A percentile compares a stretch with the other conserved stretches of the same genome.
These are phyloP conservation scores for Phaeosphaeriaceae sp. DNA, from an alignment of 2,329 filamentous ascomycete genomes.

Conservation along the genomic window DNA sequence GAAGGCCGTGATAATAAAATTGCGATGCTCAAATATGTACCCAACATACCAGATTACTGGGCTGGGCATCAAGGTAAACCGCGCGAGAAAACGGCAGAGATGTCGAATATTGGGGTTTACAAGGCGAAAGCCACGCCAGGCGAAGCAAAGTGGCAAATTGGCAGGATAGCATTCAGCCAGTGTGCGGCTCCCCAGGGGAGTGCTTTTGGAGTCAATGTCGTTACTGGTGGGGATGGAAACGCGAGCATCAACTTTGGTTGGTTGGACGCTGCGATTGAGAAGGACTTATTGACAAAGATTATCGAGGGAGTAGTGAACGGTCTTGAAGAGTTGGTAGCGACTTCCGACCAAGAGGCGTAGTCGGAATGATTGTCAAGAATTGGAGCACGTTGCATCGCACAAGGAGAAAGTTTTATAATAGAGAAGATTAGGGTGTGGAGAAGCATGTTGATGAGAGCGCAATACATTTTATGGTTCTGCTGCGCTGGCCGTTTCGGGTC, in stretches of 20 bases:
- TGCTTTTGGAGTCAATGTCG: slow-evolving; percentile 49
- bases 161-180: slow-evolving; percentile 55
- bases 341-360: neutral
- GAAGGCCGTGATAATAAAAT: slow-evolving; percentile 38
- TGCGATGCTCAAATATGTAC: slow-evolving; percentile 51
- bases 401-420: no score
- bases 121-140: slow-evolving; percentile 3
- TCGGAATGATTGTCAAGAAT: neutral
- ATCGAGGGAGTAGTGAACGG: slow-evolving; percentile 13
- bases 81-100: slow-evolving; percentile 49
- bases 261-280: slow-evolving; percentile 47
- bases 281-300: slow-evolving; percentile 27
- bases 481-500: no score
- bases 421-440: no score
- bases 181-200: slow-evolving; percentile 48
- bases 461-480: no score
- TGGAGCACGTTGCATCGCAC: neutral
- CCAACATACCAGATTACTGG: slow-evolving; percentile 49
- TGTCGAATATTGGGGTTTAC: slow-evolving; percentile 56
- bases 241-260: slow-evolving; percentile 51
- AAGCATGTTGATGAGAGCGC: no score
- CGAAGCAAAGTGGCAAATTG: slow-evolving; percentile 34
- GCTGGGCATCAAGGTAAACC: slow-evolving; percentile 47
- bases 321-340: slow-evolving; percentile 8
- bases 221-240: slow-evolving; percentile 55